Conservation (phyloP, 257 asterid genomes). For the Thymus mandschuricus region DNA sequence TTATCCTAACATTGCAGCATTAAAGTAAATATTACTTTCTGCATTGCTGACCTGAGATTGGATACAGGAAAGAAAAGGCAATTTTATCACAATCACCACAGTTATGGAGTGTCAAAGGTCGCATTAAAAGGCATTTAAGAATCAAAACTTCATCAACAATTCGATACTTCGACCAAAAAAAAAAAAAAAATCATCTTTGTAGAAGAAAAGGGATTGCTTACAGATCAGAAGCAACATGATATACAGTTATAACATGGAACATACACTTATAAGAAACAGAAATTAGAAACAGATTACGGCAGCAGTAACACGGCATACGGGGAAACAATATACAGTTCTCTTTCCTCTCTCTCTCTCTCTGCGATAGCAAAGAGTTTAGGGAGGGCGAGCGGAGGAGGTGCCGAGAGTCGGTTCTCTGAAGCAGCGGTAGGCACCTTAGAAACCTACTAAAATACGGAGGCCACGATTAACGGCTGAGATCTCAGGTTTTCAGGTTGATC, state of each 20-base stretch:
- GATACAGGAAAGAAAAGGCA: too few relatives aligned
- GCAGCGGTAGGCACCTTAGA: neutral
- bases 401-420: neutral
- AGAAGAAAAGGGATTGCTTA: neutral
- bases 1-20: too few relatives aligned
- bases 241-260: neutral
- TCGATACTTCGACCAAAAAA: neutral
- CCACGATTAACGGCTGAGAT: neutral
- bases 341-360: neutral
- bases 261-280: neutral
- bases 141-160: neutral
- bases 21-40: too few relatives aligned
- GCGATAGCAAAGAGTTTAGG: neutral
- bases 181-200: neutral
- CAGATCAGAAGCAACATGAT: neutral
- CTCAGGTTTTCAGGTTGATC: neutral
- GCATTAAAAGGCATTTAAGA: neutral
- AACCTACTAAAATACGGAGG: neutral
- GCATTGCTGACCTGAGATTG: too few relatives aligned
- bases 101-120: too few relatives aligned
- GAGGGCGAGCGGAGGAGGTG: neutral
- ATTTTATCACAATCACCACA: too few relatives aligned
- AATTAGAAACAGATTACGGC: neutral
- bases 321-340: neutral
- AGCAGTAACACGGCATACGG: constrained; percentile 8